Conservation (phyloP, 352 stramenopile species). For the Blastocystis hominis region DNA sequence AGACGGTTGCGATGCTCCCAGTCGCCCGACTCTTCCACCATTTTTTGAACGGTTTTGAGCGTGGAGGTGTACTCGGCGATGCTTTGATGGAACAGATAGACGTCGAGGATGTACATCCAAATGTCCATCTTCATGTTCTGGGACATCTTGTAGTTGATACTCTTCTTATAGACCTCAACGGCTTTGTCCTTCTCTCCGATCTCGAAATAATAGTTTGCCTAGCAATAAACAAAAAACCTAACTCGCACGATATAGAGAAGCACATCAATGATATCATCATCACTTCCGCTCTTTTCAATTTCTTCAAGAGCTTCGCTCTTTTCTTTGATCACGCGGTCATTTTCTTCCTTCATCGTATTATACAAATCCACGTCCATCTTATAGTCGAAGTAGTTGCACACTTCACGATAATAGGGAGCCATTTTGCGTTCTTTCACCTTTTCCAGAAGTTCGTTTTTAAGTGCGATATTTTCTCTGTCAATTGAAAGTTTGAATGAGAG, state of each 20-base stretch:
- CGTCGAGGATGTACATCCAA: conserved; percentile 53
- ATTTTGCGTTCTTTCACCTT: conserved; percentile 45
- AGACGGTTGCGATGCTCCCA: conserved; percentile 54
- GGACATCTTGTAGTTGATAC: conserved; percentile 54
- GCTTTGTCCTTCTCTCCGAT: conserved; percentile 39
- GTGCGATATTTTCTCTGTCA: not conserved
- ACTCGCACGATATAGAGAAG: not conserved
- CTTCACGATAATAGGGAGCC: conserved; percentile 46
- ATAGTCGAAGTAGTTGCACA: conserved; percentile 37
- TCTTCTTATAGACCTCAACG: conserved; percentile 10
- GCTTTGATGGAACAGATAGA: conserved; percentile 48
- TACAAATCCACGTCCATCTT: conserved; percentile 10
- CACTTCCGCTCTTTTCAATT: conserved; percentile 36
- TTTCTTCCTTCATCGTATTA: conserved; percentile 34
- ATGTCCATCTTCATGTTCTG: conserved; percentile 54
- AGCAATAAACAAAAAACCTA: not conserved
- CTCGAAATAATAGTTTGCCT: conserved; percentile 46
- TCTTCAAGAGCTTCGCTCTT: conserved; percentile 1
- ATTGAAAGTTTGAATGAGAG: conserved; percentile 36
- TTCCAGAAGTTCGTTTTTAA: conserved; percentile 44
- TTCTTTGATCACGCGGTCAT: conserved; percentile 34
- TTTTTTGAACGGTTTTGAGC: conserved; percentile 13
- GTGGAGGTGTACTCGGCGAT: not conserved
- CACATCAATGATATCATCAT: conserved; percentile 52
- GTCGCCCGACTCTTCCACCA: conserved; percentile 31